Base-by-base conservation (phyloP, 768 basidiomycete species). In the Russula sp. region DNA sequence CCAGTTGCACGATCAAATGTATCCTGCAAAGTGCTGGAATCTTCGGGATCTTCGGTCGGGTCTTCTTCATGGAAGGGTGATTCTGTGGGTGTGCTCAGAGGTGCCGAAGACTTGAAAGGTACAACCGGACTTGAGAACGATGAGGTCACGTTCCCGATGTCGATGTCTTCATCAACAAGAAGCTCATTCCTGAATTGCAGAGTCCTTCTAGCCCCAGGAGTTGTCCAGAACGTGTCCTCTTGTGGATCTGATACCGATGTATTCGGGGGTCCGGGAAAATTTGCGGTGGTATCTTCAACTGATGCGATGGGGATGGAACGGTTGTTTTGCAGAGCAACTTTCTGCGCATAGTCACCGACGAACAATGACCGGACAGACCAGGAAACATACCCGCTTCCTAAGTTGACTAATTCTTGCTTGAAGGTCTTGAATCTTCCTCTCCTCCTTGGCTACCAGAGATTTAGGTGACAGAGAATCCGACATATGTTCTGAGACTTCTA, bases 191-290 rank as follows among this genome's bases (percentile, higher is more conserved):
- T 79, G 64, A 90, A 88, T 55, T 79, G 81, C 14, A 89, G 74
- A 0, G 81, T 82, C 42, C 84, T 83, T 14, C 78, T 80, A 1
- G 78, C 78, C 39, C 72, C 75, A 7, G 85, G 83, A 0, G 85
- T 84, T 35, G 77, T 79, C 84, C 86, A 87, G 68, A 86, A 84
- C 45, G 76, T 77, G 41, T 83, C 79, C 69, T 87, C 85, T 32
- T 79, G 74, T 10, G 61, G 75, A 68, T 72, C 75, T 6, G 65
- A 56, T 1, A 53, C 43, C 11, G 59, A 42, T 2, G 59, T 36
- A 14, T 59, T 70, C 58, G 25, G 73, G 51, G 56, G 53, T 34
- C 16, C 65, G 22, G 67, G 67, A 51, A 68, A 65, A 54, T 64
- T 68, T 49, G 68, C 63, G 61, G 59, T 61, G 64, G 69, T 25